Evolutionary conservation across 441 rosid genomes (phyloP).

Genomic region (Macaranga tanarius): DNA sequence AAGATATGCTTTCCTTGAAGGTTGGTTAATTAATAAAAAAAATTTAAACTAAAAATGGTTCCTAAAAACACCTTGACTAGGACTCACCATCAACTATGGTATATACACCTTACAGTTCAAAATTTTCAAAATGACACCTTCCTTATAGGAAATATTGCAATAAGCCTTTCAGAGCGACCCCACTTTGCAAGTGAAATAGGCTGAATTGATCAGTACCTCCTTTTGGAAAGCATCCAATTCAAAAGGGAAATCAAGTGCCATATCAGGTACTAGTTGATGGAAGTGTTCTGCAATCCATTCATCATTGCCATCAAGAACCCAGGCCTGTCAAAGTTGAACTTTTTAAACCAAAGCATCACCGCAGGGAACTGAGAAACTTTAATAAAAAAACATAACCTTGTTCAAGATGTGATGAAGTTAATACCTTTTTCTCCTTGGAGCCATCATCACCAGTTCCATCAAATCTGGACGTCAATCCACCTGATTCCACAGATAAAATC

Average conservation of each 20-base stretch:
- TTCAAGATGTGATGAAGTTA: slow-evolving; percentile 14
- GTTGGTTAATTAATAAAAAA: neutral
- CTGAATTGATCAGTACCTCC: slow-evolving; percentile 51
- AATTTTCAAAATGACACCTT: neutral
- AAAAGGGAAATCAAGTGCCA: slow-evolving; percentile 91
- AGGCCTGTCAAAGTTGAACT: slow-evolving; percentile 51
- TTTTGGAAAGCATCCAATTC: slow-evolving; percentile 91
- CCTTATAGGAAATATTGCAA: neutral
- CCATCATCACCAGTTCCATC: slow-evolving; percentile 35
- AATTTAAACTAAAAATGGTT: neutral
- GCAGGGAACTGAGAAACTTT: slow-evolving; percentile 7
- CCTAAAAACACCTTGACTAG: neutral
- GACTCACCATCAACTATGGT: neutral
- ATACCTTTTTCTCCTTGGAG: slow-evolving; percentile 58
- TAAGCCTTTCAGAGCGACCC: neutral
- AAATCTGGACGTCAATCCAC: slow-evolving; percentile 36
- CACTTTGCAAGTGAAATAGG: neutral
- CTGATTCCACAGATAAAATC: slow-evolving; percentile 63
- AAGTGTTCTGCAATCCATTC: slow-evolving; percentile 77
- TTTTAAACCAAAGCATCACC: slow-evolving; percentile 24
- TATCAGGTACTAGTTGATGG: slow-evolving; percentile 82
- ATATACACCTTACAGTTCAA: too few relatives aligned
- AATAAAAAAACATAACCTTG: slow-evolving; percentile 6
- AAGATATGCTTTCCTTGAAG: neutral
- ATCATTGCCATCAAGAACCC: slow-evolving; percentile 69